Evolutionary conservation across 1,139 yeast species (phyloP), one percentile per base, ranked within the genome.

Genomic region (Blastobotrys malaysiensis): DNA sequence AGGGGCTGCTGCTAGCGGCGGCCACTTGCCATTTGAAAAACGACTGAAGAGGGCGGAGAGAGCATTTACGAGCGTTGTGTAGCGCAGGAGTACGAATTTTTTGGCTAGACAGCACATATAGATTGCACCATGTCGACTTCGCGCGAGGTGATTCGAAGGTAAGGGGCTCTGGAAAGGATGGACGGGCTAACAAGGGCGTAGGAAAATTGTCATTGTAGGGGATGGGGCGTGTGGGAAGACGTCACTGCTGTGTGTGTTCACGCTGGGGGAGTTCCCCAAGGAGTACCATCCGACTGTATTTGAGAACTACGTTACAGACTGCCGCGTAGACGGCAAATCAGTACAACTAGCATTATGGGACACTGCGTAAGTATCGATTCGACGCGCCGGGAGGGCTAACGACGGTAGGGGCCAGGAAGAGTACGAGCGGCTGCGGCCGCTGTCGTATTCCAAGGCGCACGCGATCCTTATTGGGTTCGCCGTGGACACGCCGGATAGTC

Each of bases 161-260:
- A 51, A 5, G 9, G 9, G 48, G 27, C 48, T 14, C 4, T 19
- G 27, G 20, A 11, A 26, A 9, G 44, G 24, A 16, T 6, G 45
- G 7, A 21, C 45, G 19, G 9, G 19, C 50, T n/a, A 26, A 9
- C 5, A n/a, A 20, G 7, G 6, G 24, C 1, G 39, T 46, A 77
- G 96, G 64, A 90, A 90, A 68, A 75, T 90, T 50, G 97, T 90
- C 53, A 90, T 90, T 50, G 96, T 90, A 16, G 97, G 97, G 26
- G 97, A 90, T 70, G 97, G 97, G 54, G 96, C 96, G 9, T 89
- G 97, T 71, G 97, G 97, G 26, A 90, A 90, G 70, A 90, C 97
- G 0, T 89, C 97, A 2, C 75, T 90, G 39, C 75, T 90, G n/a
- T 88, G 90, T 65, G 97, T 90, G 18, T 90, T 89, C 73, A 88